Evolutionary conservation across 805 yeast genomes (phyloP).

Genomic region (Pichia ethanolica): DNA sequence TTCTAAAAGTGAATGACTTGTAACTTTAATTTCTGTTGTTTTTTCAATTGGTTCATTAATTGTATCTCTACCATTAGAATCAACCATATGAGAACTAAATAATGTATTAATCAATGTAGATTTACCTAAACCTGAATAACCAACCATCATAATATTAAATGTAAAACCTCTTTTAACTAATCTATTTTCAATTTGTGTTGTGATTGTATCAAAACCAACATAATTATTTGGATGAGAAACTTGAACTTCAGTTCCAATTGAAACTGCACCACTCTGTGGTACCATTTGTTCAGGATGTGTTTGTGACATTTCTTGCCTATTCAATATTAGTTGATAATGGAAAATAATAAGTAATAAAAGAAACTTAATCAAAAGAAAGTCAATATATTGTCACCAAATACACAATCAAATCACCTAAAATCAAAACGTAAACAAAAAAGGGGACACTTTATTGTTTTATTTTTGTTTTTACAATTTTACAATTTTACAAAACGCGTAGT

Average conservation of each 20-base stretch:
- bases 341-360: too few species aligned
- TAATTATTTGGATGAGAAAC: constrained; percentile 57
- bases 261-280: neutral
- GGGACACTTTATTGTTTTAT: too few species aligned
- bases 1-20: constrained; percentile 66
- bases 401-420: too few species aligned
- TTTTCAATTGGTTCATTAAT: constrained; percentile 69
- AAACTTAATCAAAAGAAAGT: too few species aligned
- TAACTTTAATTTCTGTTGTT: constrained; percentile 77
- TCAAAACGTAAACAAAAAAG: too few species aligned
- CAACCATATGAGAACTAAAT: constrained; percentile 73
- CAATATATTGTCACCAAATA: too few species aligned
- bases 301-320: neutral
- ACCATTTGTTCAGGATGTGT: neutral
- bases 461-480: too few species aligned
- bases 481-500: too few species aligned
- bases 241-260: neutral
- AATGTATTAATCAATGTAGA: constrained; percentile 86
- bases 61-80: constrained; percentile 62
- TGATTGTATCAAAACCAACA: constrained; percentile 96
- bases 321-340: neutral
- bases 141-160: constrained; percentile 91
- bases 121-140: constrained; percentile 90
- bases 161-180: constrained; percentile 89
- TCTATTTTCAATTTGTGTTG: constrained; percentile 89